Conservation (phyloP, 176 grass and related monocot species). For the Lolium multiflorum region DNA sequence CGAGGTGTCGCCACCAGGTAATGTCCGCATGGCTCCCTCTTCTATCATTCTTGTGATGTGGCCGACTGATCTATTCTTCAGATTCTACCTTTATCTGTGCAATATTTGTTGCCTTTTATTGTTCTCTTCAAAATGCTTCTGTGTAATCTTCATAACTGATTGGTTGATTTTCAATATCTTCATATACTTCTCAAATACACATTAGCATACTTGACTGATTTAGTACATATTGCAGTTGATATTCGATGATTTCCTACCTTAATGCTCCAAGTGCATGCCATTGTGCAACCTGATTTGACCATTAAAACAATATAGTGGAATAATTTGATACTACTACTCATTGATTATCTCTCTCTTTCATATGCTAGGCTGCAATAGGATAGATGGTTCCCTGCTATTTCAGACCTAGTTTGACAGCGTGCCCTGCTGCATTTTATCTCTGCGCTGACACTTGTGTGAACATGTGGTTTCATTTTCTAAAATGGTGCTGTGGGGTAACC, state of each 20-base stretch:
- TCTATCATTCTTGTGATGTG: constrained; percentile 10
- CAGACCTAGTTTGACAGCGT: neutral
- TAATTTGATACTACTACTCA: neutral
- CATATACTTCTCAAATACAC: constrained; percentile 2
- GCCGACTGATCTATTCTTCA: neutral
- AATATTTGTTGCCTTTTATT: neutral
- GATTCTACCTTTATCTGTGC: neutral
- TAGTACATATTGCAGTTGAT: neutral
- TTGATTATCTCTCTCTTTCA: constrained; percentile 15
- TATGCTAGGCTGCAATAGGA: no score
- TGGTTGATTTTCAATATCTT: neutral
- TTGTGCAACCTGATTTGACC: constrained; percentile 14
- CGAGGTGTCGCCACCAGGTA: constrained; percentile 91
- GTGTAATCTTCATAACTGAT: neutral
- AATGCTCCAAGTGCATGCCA: neutral
- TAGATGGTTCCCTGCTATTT: neutral
- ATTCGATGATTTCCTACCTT: neutral
- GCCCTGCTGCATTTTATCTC: neutral
- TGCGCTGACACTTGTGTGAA: neutral
- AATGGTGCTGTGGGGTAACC: neutral
- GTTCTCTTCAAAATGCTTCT: neutral
- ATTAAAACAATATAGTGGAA: constrained; percentile 17
- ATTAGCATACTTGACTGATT: neutral
- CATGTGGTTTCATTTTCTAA: neutral
- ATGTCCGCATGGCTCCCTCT: neutral